Conservation (phyloP, 78 protist genomes). For the Protostelium mycophagum region DNA sequence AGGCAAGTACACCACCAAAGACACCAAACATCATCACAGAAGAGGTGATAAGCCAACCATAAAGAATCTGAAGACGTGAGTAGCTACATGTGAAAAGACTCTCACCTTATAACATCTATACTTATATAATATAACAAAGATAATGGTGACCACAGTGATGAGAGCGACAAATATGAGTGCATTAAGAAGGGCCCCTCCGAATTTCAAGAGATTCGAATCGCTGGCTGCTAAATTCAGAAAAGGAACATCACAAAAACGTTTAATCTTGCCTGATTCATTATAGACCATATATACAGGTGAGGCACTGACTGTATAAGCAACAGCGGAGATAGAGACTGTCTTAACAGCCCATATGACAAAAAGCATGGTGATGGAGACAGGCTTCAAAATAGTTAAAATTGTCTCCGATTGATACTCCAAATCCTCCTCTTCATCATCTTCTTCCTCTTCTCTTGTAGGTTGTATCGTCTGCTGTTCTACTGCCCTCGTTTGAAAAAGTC, state of each 20-base stretch:
- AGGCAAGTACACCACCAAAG: constrained; percentile 26
- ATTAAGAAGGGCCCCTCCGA: constrained; percentile 21
- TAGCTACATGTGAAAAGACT: neutral
- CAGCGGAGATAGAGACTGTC: constrained; percentile 16
- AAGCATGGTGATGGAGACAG: constrained; percentile 38
- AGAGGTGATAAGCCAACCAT: constrained; percentile 54
- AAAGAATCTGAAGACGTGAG: constrained; percentile 16
- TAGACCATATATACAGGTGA: neutral
- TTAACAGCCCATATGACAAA: constrained; percentile 16
- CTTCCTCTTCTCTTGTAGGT: constrained; percentile 1
- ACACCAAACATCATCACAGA: constrained; percentile 41
- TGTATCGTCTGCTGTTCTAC: neutral
- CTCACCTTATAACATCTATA: constrained; percentile 49
- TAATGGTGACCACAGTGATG: constrained; percentile 41
- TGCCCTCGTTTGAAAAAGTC: neutral
- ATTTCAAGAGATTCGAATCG: constrained; percentile 7
- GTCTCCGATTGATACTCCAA: constrained; percentile 41
- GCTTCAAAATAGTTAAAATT: constrained; percentile 36
- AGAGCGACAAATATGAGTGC: constrained; percentile 27
- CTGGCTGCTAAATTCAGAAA: neutral
- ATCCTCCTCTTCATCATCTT: constrained; percentile 30
- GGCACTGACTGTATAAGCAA: neutral
- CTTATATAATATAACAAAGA: constrained; percentile 50
- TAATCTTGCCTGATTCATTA: neutral
- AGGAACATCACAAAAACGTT: neutral